Conservation (phyloP, 73 alveolate genomes). For the Effrenium voratum region DNA sequence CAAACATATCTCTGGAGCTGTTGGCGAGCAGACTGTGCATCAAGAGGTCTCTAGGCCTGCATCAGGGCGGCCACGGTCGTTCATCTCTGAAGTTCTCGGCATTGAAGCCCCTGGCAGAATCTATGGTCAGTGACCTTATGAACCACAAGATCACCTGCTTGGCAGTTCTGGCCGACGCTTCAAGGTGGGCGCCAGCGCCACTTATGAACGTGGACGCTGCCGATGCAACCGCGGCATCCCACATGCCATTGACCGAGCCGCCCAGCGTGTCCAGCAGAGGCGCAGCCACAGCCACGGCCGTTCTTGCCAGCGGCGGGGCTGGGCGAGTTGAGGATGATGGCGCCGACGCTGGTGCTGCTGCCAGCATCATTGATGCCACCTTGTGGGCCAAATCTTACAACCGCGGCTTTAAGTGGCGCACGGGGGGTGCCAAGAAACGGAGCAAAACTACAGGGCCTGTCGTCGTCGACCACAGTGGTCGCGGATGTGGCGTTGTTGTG, state of each 20-base stretch:
- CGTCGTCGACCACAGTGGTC: too few species aligned
- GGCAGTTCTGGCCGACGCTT: background rate
- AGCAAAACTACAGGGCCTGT: too few species aligned
- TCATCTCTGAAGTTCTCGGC: background rate
- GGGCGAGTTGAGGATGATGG: background rate
- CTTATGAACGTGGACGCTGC: too few species aligned
- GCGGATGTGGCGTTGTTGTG: too few species aligned
- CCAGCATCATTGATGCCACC: background rate
- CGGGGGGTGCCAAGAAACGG: background rate
- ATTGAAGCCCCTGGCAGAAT: background rate
- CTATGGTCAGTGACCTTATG: background rate
- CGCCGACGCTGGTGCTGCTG: background rate
- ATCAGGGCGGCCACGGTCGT: background rate
- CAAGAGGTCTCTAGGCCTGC: background rate
- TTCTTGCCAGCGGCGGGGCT: background rate
- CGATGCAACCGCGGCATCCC: background rate
- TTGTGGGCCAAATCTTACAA: background rate
- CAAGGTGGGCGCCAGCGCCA: background rate
- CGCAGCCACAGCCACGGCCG: background rate
- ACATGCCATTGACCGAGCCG: background rate
- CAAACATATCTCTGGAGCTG: constrained; percentile 22
- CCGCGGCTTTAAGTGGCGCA: background rate
- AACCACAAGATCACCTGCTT: background rate
- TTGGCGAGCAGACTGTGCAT: background rate
- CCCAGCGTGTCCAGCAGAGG: background rate